Evolutionary conservation across 2,329 filamentous ascomycete species (phyloP).

Genomic region (Aureobasidium sp.): DNA sequence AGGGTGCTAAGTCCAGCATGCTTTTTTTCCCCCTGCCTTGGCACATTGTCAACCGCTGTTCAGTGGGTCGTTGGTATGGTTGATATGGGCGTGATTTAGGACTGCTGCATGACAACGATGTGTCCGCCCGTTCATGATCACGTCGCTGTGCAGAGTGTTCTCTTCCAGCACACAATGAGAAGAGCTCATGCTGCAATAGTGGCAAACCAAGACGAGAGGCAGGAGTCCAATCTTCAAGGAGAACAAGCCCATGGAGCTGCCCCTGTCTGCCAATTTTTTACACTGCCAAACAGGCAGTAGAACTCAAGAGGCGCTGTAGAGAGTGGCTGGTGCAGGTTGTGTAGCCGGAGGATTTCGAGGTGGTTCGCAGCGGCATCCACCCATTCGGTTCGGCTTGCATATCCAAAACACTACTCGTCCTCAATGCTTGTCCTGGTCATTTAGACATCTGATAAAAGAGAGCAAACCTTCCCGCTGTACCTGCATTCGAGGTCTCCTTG

Average conservation of each 20-base stretch:
- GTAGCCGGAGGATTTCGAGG: conserved; percentile 14
- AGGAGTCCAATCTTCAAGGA: background rate
- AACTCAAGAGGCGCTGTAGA: background rate
- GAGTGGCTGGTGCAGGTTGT: conserved; percentile 12
- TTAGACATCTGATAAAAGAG: conserved; percentile 1
- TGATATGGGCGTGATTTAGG: background rate
- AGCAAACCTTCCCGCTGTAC: conserved; percentile 2
- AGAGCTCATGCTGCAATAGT: background rate
- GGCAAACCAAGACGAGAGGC: background rate
- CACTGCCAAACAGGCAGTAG: background rate
- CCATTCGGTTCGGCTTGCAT: conserved; percentile 26
- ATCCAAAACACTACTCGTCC: conserved; percentile 22
- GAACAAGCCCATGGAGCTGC: background rate
- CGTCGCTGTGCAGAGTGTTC: background rate
- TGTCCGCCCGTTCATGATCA: background rate
- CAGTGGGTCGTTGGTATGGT: background rate
- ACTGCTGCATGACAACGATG: background rate
- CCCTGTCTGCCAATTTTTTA: background rate
- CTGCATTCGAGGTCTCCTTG: conserved; percentile 3
- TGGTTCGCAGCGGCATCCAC: conserved; percentile 15
- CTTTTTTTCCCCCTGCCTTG: background rate
- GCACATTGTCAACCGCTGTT: background rate
- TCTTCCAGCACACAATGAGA: background rate
- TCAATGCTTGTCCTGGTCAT: conserved; percentile 22
- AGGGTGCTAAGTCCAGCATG: background rate